Base-by-base conservation (phyloP, 345 rosid genomes). In the Adansonia digitata region DNA sequence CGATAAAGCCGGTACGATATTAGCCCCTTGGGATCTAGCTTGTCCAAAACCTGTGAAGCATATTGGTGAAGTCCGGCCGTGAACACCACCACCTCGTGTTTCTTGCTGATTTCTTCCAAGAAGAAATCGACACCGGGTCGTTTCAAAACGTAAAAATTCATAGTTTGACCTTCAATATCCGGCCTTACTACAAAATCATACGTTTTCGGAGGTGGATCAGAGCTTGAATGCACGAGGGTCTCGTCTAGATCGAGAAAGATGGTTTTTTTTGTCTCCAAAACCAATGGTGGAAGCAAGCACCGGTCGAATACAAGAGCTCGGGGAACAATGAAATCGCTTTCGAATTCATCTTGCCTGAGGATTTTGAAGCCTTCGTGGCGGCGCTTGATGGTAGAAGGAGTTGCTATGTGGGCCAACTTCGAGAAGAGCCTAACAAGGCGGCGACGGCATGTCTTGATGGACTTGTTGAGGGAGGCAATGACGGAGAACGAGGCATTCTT, bases 241-340 rank as follows among this genome's bases (percentile, higher is more conserved):
- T 94, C 98, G 62, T 94, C 98, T 2, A 94, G 95, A 77, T 94
- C 98, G 13, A 94, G 87, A 77, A 92, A 88, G n/a, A 91, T 82
- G 3, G 97, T 92, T 79, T 73, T 90, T 72, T 86, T 86, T 42
- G 40, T 35, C 0, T 77, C 43, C 0, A 84, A 82, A 24, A 57
- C 74, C 78, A 80, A 18, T 0, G 87, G 90, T 0, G 89, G 90
- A 24, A 88, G 85, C 51, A 26, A 34, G 53, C 73, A 57, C 15
- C 66, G 51, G 61, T 83, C 85, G 15, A 78, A 78, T 57, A 79
- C 72, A n/a, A 87, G 84, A 5, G 75, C 79, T 39, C 39, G 83
- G 64, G 82, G 83, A 22, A 70, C 49, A 27, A 68, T 24, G 74
- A 31, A 13, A 5, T 29, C 74, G 75, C 52, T 73, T 34, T 62